These are phyloP conservation scores for Hanseniaspora lachancei DNA, from an alignment of 805 yeast species.

Conservation along the genomic window DNA sequence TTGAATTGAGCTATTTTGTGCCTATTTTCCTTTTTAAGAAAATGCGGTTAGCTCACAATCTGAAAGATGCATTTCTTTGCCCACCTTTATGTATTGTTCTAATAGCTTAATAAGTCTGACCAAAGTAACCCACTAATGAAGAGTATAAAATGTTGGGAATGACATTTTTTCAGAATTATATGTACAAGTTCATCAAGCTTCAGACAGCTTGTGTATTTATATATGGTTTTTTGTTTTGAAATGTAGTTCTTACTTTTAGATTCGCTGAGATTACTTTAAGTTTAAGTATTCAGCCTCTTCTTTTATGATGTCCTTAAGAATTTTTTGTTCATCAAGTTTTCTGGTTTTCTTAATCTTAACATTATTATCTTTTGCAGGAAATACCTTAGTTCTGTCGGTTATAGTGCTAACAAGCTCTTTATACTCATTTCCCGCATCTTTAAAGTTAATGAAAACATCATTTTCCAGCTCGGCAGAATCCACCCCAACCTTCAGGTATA, in stretches of 20 bases:
- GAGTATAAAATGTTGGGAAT: too few relatives aligned
- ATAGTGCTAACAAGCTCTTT: constrained; percentile 3
- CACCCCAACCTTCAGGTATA: constrained; percentile 39
- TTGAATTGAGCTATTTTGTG: background rate
- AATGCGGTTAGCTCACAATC: background rate
- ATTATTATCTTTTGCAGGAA: constrained; percentile 4
- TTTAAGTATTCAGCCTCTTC: constrained; percentile 5
- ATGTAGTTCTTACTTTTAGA: background rate
- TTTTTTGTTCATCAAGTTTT: constrained; percentile 3
- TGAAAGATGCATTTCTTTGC: too few relatives aligned
- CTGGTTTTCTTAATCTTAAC: constrained; percentile 10
- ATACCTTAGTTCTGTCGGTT: constrained; percentile 5
- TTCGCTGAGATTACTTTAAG: background rate
- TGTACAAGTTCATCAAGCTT: background rate
- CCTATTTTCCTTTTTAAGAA: background rate
- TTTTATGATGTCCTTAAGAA: background rate
- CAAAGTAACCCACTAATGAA: too few relatives aligned
- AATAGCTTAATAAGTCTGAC: too few relatives aligned
- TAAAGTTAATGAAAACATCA: constrained; percentile 12
- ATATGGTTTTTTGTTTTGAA: background rate
- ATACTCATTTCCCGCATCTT: constrained; percentile 9
- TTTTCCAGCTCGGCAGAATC: constrained; percentile 21
- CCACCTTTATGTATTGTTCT: too few relatives aligned
- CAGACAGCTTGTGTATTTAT: background rate
- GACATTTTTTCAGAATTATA: background rate